Conservation (phyloP, 176 grass and related monocot genomes). For the Elaeis guineensis region DNA sequence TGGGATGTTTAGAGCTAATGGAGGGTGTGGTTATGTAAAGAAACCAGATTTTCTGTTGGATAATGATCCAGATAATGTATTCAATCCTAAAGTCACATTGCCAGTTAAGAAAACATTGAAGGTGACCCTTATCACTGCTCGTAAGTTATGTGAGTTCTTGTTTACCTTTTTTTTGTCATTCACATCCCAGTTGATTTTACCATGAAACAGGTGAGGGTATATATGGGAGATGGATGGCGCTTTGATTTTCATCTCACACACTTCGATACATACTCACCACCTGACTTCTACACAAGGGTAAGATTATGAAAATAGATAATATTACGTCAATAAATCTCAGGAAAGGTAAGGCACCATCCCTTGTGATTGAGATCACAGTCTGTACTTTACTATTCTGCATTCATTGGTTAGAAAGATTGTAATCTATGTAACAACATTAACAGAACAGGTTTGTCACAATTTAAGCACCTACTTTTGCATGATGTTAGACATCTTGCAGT, state of each 20-base stretch:
- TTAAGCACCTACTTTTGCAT: too few relatives aligned
- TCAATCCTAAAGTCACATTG: constrained; percentile 36
- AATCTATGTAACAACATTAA: too few relatives aligned
- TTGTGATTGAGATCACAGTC: too few relatives aligned
- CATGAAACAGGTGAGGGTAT: constrained; percentile 56
- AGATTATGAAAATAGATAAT: background rate
- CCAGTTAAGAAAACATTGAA: constrained; percentile 48
- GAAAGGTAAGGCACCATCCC: too few relatives aligned
- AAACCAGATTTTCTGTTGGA: constrained; percentile 63
- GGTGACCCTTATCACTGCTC: constrained; percentile 11
- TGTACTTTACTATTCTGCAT: too few relatives aligned
- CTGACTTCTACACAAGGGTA: constrained; percentile 75
- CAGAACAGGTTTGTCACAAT: too few relatives aligned
- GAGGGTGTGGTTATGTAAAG: constrained; percentile 86
- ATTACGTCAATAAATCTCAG: background rate
- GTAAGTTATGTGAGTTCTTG: background rate
- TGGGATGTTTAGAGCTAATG: constrained; percentile 81
- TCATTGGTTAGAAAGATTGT: too few relatives aligned
- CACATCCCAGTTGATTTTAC: background rate
- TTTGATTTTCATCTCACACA: constrained; percentile 55
- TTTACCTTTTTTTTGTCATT: background rate
- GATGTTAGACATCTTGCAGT: too few relatives aligned
- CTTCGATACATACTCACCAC: constrained; percentile 70
- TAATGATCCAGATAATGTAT: constrained; percentile 15
- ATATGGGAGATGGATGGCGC: constrained; percentile 84